Evolutionary conservation across 83 land plant genomes (phyloP).

Genomic region (Larix sibirica): DNA sequence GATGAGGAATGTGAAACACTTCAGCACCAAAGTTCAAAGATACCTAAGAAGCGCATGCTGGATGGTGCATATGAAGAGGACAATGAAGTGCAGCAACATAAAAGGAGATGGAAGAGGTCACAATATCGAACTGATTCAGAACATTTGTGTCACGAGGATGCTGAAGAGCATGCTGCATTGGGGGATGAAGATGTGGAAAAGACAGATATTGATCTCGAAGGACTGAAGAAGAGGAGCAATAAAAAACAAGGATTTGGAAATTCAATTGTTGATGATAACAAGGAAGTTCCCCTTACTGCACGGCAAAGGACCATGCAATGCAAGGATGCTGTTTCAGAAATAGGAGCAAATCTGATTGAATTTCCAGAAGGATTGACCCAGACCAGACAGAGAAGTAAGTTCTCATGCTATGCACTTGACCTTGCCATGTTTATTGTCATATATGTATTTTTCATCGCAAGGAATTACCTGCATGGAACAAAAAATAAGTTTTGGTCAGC

Average conservation of each 20-base stretch:
- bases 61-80: conserved; percentile 22
- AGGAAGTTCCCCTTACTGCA: conserved; percentile 48
- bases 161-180: conserved; percentile 37
- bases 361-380: conserved; percentile 72
- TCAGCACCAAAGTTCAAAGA: conserved; percentile 13
- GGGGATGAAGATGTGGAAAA: background rate
- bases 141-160: conserved; percentile 41
- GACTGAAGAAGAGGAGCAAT: conserved; percentile 18
- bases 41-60: background rate
- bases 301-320: conserved; percentile 60
- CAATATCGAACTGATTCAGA: conserved; percentile 24
- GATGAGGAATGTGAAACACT: conserved; percentile 28
- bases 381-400: conserved; percentile 64
- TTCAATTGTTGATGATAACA: conserved; percentile 11
- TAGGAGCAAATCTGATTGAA: conserved; percentile 47
- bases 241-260: background rate
- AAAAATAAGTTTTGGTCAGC: too few species aligned
- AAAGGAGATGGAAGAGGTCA: conserved; percentile 29
- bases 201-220: conserved; percentile 28
- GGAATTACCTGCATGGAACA: too few species aligned
- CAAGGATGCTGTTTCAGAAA: conserved; percentile 36
- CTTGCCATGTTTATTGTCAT: too few species aligned
- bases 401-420: background rate
- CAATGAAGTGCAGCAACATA: conserved; percentile 19
- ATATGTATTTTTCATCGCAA: too few species aligned